Conservation (phyloP, 495 filamentous ascomycete genomes). For the Massariosphaeria phaeospora region DNA sequence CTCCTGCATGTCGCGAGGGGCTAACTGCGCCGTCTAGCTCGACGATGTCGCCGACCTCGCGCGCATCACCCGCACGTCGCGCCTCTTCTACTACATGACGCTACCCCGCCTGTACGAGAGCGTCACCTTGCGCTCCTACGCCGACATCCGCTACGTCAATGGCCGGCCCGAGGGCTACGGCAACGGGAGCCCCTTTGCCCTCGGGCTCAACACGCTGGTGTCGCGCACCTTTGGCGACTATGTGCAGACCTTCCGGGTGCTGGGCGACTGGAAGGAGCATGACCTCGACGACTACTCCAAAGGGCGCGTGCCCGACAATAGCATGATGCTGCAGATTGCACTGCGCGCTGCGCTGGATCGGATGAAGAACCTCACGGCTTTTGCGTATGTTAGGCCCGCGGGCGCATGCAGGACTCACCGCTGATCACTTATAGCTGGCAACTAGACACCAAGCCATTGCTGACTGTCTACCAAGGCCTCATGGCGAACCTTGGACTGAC, state of each 20-base stretch:
- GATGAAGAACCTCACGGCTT: slow-evolving; percentile 53
- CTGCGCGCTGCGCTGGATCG: slow-evolving; percentile 56
- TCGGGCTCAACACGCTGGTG: slow-evolving; percentile 58
- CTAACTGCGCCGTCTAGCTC: slow-evolving; percentile 38
- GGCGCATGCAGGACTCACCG: background rate
- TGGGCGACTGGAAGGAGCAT: slow-evolving; percentile 56
- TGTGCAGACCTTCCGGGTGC: slow-evolving; percentile 50
- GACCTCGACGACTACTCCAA: slow-evolving; percentile 55
- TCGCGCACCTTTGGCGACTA: slow-evolving; percentile 51
- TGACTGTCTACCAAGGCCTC: slow-evolving; percentile 54
- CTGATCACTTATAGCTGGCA: slow-evolving; percentile 49
- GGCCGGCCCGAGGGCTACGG: slow-evolving; percentile 58
- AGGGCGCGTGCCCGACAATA: slow-evolving; percentile 57
- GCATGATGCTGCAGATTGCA: slow-evolving; percentile 59
- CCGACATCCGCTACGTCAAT: slow-evolving; percentile 55
- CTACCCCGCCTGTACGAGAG: slow-evolving; percentile 57
- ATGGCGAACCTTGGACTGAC: slow-evolving; percentile 48
- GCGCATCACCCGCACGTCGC: slow-evolving; percentile 55
- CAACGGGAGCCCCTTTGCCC: slow-evolving; percentile 57
- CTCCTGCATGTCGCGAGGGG: background rate
- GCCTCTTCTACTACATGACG: slow-evolving; percentile 61
- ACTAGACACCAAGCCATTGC: slow-evolving; percentile 58
- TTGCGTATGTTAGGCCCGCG: slow-evolving; percentile 39
- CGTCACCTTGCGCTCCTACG: slow-evolving; percentile 55
- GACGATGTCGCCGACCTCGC: slow-evolving; percentile 56